These are phyloP conservation scores for Trypethelium eluteriae DNA, from an alignment of 495 filamentous ascomycete genomes.

Conservation along the genomic window DNA sequence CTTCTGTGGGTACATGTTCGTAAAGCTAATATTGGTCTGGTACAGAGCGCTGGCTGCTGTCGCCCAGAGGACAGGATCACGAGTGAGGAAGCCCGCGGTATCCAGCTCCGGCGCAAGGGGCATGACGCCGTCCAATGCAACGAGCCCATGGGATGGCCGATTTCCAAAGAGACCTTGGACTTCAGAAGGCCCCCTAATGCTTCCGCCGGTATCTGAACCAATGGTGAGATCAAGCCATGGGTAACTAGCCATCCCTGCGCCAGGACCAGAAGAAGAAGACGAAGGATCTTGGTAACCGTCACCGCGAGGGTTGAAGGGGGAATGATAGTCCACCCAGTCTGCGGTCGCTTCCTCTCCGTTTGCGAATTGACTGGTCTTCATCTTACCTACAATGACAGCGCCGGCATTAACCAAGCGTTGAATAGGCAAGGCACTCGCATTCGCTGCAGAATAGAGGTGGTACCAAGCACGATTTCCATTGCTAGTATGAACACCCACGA, in stretches of 20 bases:
- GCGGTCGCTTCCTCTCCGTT: slow-evolving; percentile 47
- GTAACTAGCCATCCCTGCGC: slow-evolving; percentile 28
- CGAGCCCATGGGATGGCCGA: slow-evolving; percentile 43
- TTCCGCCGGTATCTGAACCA: slow-evolving; percentile 39
- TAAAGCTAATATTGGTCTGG: slow-evolving; percentile 27
- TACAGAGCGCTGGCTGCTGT: slow-evolving; percentile 29
- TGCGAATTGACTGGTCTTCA: slow-evolving; percentile 53
- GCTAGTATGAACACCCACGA: slow-evolving; percentile 48
- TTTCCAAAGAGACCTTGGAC: slow-evolving; percentile 46
- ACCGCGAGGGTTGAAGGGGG: slow-evolving; percentile 33
- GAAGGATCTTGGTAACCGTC: slow-evolving; percentile 35
- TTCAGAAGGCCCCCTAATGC: slow-evolving; percentile 42
- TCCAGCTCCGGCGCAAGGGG: slow-evolving; percentile 42
- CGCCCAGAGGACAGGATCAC: slow-evolving; percentile 21
- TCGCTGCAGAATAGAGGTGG: slow-evolving; percentile 43
- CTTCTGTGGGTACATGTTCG: slow-evolving; percentile 24
- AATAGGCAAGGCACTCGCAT: slow-evolving; percentile 42
- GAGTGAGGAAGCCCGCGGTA: slow-evolving; percentile 40
- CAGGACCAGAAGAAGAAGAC: slow-evolving; percentile 30
- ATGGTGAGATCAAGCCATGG: slow-evolving; percentile 34
- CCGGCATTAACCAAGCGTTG: slow-evolving; percentile 53
- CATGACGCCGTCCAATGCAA: slow-evolving; percentile 40
- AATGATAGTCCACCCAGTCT: slow-evolving; percentile 47
- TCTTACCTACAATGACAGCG: slow-evolving; percentile 52
- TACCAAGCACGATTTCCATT: slow-evolving; percentile 52